Evolutionary conservation across 768 basidiomycete genomes (phyloP).

Genomic region (Coprinopsis sp.): DNA sequence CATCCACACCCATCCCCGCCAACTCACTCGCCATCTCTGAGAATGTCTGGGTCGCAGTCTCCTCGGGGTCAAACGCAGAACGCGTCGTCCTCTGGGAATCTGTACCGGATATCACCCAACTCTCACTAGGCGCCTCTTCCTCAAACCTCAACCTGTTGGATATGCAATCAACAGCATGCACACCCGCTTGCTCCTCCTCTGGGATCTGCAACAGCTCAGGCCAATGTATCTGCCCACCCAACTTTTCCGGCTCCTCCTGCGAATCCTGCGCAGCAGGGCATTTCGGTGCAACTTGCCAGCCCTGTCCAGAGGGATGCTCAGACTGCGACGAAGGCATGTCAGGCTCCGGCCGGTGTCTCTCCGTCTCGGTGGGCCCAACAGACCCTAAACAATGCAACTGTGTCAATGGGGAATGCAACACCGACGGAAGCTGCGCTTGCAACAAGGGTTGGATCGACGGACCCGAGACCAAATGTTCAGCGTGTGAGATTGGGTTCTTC

Average conservation of each 20-base stretch:
- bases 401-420: conserved; percentile 67
- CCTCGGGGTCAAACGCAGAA: conserved; percentile 42
- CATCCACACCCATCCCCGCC: conserved; percentile 47
- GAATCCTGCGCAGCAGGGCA: conserved; percentile 65
- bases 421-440: conserved; percentile 67
- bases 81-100: conserved; percentile 80
- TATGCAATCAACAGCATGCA: conserved; percentile 69
- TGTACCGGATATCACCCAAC: conserved; percentile 65
- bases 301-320: conserved; percentile 61
- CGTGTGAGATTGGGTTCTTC: conserved; percentile 75
- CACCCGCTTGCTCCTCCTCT: conserved; percentile 60
- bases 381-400: conserved; percentile 70
- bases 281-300: conserved; percentile 65
- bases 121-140: conserved; percentile 53
- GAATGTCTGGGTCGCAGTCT: conserved; percentile 65
- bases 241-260: conserved; percentile 73
- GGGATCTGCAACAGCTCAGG: conserved; percentile 61
- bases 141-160: conserved; percentile 56
- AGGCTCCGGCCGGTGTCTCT: conserved; percentile 68
- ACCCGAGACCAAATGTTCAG: conserved; percentile 66
- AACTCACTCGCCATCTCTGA: conserved; percentile 62
- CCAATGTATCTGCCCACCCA: conserved; percentile 62
- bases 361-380: conserved; percentile 40
- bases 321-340: conserved; percentile 74
- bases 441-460: conserved; percentile 70